Evolutionary conservation across 2,329 filamentous ascomycete species (phyloP), one percentile per base, ranked within the genome.

Genomic region (Periconia sp.): DNA sequence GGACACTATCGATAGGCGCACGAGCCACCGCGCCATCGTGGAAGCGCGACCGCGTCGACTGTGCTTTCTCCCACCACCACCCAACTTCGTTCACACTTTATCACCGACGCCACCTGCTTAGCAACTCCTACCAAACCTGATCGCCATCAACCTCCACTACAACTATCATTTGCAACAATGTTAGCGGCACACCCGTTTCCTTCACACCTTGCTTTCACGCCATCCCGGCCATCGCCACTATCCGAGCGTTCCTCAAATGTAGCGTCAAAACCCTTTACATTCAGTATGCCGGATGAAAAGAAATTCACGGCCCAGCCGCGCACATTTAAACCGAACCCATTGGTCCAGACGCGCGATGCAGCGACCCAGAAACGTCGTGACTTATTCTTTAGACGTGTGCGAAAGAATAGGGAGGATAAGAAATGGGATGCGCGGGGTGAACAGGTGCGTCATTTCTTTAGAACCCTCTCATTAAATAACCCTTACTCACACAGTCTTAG

Each of bases 351-450:
- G 55, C 80, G 84, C 47, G 76, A 91, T 66, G 84, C 83, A 17
- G 78, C 79, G 0, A 83, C 85, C 51, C 86, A 90, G 66, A 78
- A 82, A 50, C 77, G 90, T 53, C 79, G 89, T 45, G 82, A 83
- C 31, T 76, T 88, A 52, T 93, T 93, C 63, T 75, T 93, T 54
- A 84, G 85, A 66, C 88, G 76, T 49, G 76, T 81, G 11, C 67
- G 75, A 47, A 73, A 74, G 41, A 66, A 66, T 2, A 65, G 79
- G 41, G 78, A 81, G 5, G 78, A 81, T 6, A 70, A 69, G 64
- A 71, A 73, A 45, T 81, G 76, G 73, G 74, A 76, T 54, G 62
- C 62, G 15, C 65, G 79, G 30, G 74, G 77, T 1, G 79, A 81
- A 33, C 76, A 80, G 70, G 77, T 79, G 68, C 41, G 68, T 51